These are phyloP conservation scores for Dryadomyces quercivorus DNA, from an alignment of 2,329 filamentous ascomycete genomes.

Conservation along the genomic window DNA sequence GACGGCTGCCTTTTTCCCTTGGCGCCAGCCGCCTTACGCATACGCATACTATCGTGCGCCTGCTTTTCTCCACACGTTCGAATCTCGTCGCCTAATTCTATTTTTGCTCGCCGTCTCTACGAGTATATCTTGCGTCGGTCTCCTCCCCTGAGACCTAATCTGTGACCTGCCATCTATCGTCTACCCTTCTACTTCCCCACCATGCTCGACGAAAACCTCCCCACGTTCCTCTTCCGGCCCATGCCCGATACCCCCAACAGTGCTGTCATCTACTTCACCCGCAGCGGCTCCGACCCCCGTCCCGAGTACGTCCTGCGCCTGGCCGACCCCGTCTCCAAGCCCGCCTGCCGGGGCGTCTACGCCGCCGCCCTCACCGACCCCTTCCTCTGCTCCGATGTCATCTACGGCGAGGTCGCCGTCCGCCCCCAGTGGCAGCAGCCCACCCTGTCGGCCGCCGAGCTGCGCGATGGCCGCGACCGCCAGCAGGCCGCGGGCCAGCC, in stretches of 20 bases:
- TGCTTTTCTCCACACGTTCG: not conserved
- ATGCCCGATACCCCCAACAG: constrained; percentile 40
- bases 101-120: not conserved
- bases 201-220: constrained; percentile 94
- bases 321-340: constrained; percentile 52
- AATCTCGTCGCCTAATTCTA: not conserved
- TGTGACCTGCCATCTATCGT: not conserved
- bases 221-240: constrained; percentile 48
- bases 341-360: constrained; percentile 69
- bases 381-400: constrained; percentile 56
- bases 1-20: not conserved
- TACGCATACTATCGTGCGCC: no score
- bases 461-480: constrained; percentile 40
- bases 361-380: constrained; percentile 77
- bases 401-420: constrained; percentile 79
- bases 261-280: constrained; percentile 45
- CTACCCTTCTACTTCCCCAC: constrained; percentile 8
- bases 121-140: not conserved
- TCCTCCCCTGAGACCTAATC: no score
- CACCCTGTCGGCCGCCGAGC: constrained; percentile 66
- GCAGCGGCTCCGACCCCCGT: constrained; percentile 69
- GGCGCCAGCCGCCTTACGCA: no score
- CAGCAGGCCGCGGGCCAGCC: constrained; percentile 21
- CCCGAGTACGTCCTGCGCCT: constrained; percentile 73
- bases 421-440: constrained; percentile 79